phyloP scores from a whole-genome alignment of 805 yeast genomes.

The Candida montana region DNA sequence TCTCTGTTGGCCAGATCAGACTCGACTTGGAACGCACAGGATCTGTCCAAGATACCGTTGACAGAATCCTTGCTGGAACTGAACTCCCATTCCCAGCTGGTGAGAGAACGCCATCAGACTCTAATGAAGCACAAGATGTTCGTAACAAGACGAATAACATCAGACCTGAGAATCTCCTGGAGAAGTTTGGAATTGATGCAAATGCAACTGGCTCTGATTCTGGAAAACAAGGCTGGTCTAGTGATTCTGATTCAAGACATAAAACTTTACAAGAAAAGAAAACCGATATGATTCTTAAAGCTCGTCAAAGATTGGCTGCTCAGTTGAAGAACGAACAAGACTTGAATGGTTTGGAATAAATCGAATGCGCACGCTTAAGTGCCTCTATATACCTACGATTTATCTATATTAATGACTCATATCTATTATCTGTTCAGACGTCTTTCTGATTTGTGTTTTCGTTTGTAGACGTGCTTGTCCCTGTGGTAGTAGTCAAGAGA shows the following conservation, averaged over 20 bases:
- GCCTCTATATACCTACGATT: no score
- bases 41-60: conserved; percentile 75
- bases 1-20: conserved; percentile 65
- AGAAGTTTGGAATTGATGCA: conserved; percentile 38
- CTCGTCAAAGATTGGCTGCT: conserved; percentile 51
- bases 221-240: conserved; percentile 34
- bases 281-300: conserved; percentile 53
- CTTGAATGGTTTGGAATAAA: conserved; percentile 15
- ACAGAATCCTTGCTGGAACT: conserved; percentile 58
- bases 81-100: conserved; percentile 53
- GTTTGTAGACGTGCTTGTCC: no score
- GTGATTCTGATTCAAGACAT: conserved; percentile 38
- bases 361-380: no score
- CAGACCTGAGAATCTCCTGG: conserved; percentile 29
- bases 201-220: conserved; percentile 4
- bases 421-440: background rate
- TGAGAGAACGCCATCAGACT: conserved; percentile 17
- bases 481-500: conserved; percentile 3
- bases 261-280: conserved; percentile 42
- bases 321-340: conserved; percentile 25
- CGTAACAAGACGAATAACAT: conserved; percentile 21
- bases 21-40: conserved; percentile 72
- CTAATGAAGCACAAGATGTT: conserved; percentile 11
- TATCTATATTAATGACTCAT: background rate
- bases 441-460: background rate